Conservation (phyloP, 768 basidiomycete genomes). For the Tulasnella sp. region DNA sequence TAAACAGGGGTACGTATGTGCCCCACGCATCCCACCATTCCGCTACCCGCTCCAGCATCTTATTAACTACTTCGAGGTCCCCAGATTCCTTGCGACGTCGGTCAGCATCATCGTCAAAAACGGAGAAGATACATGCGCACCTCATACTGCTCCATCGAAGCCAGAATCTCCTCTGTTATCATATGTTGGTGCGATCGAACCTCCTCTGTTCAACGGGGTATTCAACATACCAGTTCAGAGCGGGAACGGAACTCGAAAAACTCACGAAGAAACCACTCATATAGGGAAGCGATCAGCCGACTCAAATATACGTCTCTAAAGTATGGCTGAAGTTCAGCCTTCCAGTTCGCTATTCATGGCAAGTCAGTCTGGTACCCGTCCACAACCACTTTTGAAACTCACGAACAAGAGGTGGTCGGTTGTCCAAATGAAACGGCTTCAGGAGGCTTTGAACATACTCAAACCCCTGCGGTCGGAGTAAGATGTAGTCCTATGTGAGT, state of each 20-base stretch:
- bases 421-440: background rate
- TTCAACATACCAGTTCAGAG: background rate
- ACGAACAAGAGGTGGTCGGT: background rate
- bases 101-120: background rate
- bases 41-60: conserved; percentile 51
- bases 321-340: background rate
- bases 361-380: background rate
- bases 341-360: background rate
- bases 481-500: background rate
- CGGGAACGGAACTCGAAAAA: background rate
- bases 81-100: conserved; percentile 36
- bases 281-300: conserved; percentile 29
- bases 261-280: conserved; percentile 68
- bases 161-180: conserved; percentile 52
- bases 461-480: background rate
- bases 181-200: conserved; percentile 52
- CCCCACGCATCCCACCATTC: conserved; percentile 75
- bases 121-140: conserved; percentile 32
- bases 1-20: conserved; percentile 39
- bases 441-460: background rate
- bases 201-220: conserved; percentile 41
- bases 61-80: conserved; percentile 44
- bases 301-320: background rate
- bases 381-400: background rate
- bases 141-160: conserved; percentile 54